phyloP scores from a whole-genome alignment of 768 basidiomycete genomes.

The Lepiota subincarnata region DNA sequence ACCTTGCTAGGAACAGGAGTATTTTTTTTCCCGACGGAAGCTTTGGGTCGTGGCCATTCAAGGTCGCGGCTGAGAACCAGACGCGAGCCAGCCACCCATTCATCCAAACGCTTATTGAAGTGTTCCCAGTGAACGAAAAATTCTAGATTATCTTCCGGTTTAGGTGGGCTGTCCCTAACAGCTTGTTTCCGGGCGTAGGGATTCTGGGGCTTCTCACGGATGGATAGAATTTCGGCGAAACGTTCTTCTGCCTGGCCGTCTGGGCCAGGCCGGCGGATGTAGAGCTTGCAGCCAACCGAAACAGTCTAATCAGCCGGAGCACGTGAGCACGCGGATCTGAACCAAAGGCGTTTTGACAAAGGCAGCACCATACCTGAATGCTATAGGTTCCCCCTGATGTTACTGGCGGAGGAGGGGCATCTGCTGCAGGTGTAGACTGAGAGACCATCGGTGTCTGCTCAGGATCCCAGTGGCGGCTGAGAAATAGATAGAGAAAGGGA shows the following conservation, averaged over 20 bases:
- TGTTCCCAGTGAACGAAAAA: constrained; percentile 99
- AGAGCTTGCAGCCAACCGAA: constrained; percentile 93
- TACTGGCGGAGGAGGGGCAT: constrained; percentile 57
- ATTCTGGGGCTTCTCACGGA: constrained; percentile 79
- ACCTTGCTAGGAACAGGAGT: constrained; percentile 40
- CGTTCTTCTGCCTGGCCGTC: constrained; percentile 83
- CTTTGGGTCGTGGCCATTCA: constrained; percentile 94
- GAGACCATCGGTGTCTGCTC: constrained; percentile 29
- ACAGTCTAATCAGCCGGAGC: constrained; percentile 49
- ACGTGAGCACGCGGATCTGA: constrained; percentile 27
- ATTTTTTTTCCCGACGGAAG: constrained; percentile 51
- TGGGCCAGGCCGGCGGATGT: constrained; percentile 74
- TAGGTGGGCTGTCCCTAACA: constrained; percentile 39
- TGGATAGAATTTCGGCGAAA: constrained; percentile 92
- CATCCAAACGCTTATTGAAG: constrained; percentile 98
- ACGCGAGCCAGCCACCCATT: constrained; percentile 90
- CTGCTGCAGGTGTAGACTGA: constrained; percentile 34
- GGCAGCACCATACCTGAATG: constrained; percentile 55
- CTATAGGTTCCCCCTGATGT: constrained; percentile 72
- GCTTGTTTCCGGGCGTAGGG: constrained; percentile 49
- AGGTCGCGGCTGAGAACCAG: constrained; percentile 82
- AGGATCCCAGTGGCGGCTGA: constrained; percentile 10
- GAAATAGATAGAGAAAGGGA: constrained; percentile 2
- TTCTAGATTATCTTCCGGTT: constrained; percentile 78
- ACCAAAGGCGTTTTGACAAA: constrained; percentile 15